A percentile compares a stretch with the other conserved stretches of the same genome.
phyloP scores from a whole-genome alignment of 169 alveolate genomes.

The Plasmodium relictum region DNA sequence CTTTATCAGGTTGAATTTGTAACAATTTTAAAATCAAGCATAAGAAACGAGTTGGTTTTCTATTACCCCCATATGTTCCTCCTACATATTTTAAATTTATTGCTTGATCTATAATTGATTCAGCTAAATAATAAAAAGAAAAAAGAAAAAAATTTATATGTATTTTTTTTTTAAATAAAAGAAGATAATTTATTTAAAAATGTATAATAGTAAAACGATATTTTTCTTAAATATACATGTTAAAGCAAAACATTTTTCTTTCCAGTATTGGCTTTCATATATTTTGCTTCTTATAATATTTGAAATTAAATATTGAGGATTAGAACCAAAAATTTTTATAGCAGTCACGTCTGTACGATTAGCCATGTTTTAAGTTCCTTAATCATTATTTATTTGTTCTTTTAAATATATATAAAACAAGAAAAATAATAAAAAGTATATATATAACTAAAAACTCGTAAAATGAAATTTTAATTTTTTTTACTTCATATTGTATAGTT shows the following conservation, averaged over 20 bases:
- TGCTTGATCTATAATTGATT: conserved; percentile 96
- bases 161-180: background rate
- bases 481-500: too few relatives aligned
- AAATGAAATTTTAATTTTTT: too few relatives aligned
- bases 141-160: background rate
- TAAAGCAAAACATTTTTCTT: conserved; percentile 92
- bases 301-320: conserved; percentile 91
- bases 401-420: too few relatives aligned
- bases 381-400: background rate
- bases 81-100: conserved; percentile 96
- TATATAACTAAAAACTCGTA: too few relatives aligned
- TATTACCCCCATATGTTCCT: conserved; percentile 97
- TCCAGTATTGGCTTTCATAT: conserved; percentile 91
- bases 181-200: background rate
- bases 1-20: conserved; percentile 97
- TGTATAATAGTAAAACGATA: background rate
- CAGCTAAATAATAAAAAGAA: conserved; percentile 81
- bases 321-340: conserved; percentile 88
- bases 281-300: conserved; percentile 90
- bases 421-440: too few relatives aligned
- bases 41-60: conserved; percentile 96
- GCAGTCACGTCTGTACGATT: conserved; percentile 92
- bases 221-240: conserved; percentile 69
- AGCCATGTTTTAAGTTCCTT: conserved; percentile 83
- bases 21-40: conserved; percentile 96